Percentiles rank a stretch among this genome's conserved stretches.
Conservation (phyloP, 208 protist genomes). For the Porcisia hertigi region DNA sequence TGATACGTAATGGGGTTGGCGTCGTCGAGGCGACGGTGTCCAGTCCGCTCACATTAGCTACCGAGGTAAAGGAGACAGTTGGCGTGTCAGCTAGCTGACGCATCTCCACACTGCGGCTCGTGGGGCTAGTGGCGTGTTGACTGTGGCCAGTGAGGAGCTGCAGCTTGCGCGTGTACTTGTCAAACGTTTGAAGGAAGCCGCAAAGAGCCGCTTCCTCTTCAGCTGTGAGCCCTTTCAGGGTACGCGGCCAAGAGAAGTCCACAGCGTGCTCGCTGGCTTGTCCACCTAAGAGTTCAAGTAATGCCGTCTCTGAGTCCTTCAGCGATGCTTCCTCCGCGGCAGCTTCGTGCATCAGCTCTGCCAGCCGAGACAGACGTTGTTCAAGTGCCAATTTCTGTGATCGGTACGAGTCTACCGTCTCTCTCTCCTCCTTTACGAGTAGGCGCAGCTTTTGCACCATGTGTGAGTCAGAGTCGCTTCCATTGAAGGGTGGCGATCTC, state of each 20-base stretch:
- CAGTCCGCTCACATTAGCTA: neutral
- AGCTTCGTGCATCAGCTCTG: constrained; percentile 21
- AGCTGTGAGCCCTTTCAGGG: constrained; percentile 41
- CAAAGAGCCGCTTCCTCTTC: constrained; percentile 34
- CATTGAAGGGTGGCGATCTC: neutral
- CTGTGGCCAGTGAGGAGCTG: constrained; percentile 2
- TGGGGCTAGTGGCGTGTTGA: neutral
- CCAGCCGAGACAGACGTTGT: constrained; percentile 14
- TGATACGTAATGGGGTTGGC: neutral
- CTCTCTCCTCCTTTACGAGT: constrained; percentile 16
- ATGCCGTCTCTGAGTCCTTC: constrained; percentile 38
- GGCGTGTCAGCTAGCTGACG: constrained; percentile 2
- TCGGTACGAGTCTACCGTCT: constrained; percentile 18
- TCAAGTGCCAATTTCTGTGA: constrained; percentile 11
- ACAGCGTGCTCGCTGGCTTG: neutral
- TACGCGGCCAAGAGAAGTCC: constrained; percentile 36
- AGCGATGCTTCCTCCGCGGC: constrained; percentile 14
- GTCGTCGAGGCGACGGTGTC: neutral
- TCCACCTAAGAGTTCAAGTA: constrained; percentile 14
- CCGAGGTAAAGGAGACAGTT: neutral
- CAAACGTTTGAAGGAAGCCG: constrained; percentile 31
- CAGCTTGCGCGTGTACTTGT: constrained; percentile 45
- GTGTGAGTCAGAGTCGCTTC: neutral
- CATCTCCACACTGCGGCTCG: constrained; percentile 6
- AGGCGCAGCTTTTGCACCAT: constrained; percentile 10